Percentiles rank a stretch among this genome's conserved stretches.
These are phyloP conservation scores for Phytophthora syringae DNA, from an alignment of 352 stramenopile species.

Conservation along the genomic window DNA sequence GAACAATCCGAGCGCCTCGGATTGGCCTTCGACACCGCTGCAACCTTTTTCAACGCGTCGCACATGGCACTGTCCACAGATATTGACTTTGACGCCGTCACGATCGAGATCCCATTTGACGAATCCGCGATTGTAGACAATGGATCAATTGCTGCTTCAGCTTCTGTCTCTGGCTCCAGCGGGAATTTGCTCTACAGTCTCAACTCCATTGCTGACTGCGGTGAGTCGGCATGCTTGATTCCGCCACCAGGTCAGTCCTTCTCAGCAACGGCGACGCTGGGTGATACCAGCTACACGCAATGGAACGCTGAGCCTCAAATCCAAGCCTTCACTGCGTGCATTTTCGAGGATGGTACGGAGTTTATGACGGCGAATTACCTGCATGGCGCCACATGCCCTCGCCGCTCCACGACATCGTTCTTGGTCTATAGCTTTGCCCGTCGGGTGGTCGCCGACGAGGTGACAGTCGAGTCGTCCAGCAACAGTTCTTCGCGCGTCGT, in stretches of 20 bases:
- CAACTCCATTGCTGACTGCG: constrained; percentile 32
- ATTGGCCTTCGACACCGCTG: constrained; percentile 22
- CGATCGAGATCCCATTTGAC: constrained; percentile 49
- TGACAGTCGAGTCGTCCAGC: constrained; percentile 27
- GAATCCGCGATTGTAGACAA: constrained; percentile 21
- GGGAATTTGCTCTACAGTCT: constrained; percentile 14
- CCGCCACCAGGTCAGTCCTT: constrained; percentile 25
- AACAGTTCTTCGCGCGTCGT: constrained; percentile 19
- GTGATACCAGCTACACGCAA: constrained; percentile 23
- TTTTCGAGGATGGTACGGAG: constrained; percentile 36
- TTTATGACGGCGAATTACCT: constrained; percentile 40
- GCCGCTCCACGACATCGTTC: constrained; percentile 43
- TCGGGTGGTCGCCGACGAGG: constrained; percentile 43
- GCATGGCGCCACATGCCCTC: constrained; percentile 32
- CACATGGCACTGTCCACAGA: constrained; percentile 34
- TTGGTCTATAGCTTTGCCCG: constrained; percentile 54
- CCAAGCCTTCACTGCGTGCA: constrained; percentile 44
- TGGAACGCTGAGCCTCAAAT: constrained; percentile 42
- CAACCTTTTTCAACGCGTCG: constrained; percentile 37
- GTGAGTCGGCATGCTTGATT: constrained; percentile 42
- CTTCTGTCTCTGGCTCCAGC: constrained; percentile 8
- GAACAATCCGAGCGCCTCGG: constrained; percentile 28
- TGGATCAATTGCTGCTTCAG: constrained; percentile 10
- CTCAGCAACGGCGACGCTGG: constrained; percentile 10
- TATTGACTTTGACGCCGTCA: constrained; percentile 48